A percentile compares a stretch with the other conserved stretches of the same genome.
These are phyloP conservation scores for Rhododendron mucronatum DNA, from an alignment of 148 eudicot genomes.

Conservation along the genomic window DNA sequence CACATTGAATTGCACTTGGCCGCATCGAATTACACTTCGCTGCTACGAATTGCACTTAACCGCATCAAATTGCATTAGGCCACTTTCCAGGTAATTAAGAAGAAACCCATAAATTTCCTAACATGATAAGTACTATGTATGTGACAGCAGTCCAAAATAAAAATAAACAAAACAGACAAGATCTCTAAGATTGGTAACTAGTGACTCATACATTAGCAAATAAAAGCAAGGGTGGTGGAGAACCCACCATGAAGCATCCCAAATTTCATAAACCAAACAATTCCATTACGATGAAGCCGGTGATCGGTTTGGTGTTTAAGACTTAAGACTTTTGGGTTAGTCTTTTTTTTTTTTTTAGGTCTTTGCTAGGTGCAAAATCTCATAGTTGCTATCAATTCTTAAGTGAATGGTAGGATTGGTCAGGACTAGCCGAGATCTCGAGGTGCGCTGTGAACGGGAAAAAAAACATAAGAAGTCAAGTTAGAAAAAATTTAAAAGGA, in stretches of 20 bases:
- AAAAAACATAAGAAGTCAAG: neutral
- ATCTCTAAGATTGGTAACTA: neutral
- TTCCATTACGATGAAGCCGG: neutral
- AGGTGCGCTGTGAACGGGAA: neutral
- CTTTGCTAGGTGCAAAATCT: neutral
- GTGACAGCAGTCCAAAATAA: neutral
- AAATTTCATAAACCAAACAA: neutral
- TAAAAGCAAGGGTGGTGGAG: neutral
- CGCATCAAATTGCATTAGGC: too few relatives aligned
- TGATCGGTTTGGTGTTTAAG: neutral
- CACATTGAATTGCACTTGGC: too few relatives aligned
- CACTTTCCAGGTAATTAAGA: neutral
- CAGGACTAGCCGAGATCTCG: neutral
- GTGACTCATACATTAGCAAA: neutral
- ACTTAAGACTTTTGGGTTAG: neutral
- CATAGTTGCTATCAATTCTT: too few relatives aligned
- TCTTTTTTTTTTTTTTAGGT: too few relatives aligned
- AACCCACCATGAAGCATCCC: neutral
- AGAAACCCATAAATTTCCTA: neutral
- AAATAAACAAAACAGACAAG: neutral
- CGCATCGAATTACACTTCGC: too few relatives aligned
- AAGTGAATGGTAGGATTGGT: neutral
- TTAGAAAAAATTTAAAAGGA: neutral
- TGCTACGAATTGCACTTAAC: rapidly evolving
- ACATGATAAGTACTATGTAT: neutral